Base-by-base conservation (phyloP, 2,329 filamentous ascomycete genomes). In the Triangularia setosa region DNA sequence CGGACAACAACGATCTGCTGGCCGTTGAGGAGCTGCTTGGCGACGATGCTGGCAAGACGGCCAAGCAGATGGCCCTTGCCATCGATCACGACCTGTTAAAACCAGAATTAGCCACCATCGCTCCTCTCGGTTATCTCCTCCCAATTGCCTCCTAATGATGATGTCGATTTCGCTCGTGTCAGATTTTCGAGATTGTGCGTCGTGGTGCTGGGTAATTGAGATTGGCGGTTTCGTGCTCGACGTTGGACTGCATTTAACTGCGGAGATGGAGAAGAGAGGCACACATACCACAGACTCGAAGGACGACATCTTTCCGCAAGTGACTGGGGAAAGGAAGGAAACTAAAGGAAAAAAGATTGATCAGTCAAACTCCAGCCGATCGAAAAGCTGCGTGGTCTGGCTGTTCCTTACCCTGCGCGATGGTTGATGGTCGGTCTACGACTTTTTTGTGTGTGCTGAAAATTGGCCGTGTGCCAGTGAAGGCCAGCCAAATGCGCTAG, bases 31-130 rank as follows among this genome's bases (percentile, higher is more conserved):
- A 98, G 90, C 87, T 98, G 94, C 91, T 98, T 98, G 81, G 94
- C 94, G 79, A 98, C 93, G 79, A 93, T 97, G 81, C 89, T 93
- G 85, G 94, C 94, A 81, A 99, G 90, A 83, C 95, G 94, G 87
- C 95, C 95, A 83, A 99, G 93, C 81, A 99, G 91, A 85, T 99
- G 95, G 84, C 95, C 95, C 90, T 99, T 99, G 92, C 93, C 95
- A 90, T 99, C 95, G 81, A 99, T 96, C 86, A 97, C 91, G 86
- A 97, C 90, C 93, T 97, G 74, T 71, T 65, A 69, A 35, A 73
- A 63, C 67, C 67, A 55, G 25, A 72, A 72, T 75, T 72, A 78
- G 80, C 75, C 59, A 70, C 68, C 64, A 58, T 60, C 54, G 53
- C 18, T 58, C 23, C 59, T 48, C n/a, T 62, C 54, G n/a, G 27